phyloP scores from a whole-genome alignment of 73 alveolate genomes.

The Stentor coeruleus region DNA sequence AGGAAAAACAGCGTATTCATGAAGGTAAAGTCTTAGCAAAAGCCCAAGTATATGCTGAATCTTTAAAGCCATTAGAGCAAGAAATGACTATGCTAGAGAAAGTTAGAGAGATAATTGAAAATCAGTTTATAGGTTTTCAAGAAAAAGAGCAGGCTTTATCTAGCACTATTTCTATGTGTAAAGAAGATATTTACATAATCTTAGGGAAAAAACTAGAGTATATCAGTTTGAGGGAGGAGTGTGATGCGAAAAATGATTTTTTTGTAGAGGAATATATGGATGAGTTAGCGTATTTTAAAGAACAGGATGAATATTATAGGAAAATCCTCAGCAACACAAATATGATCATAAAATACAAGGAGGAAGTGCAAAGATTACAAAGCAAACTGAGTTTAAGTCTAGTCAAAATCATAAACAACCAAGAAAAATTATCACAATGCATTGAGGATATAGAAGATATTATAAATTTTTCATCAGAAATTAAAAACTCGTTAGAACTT shows the following conservation, averaged over 20 bases:
- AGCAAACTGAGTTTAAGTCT: background rate
- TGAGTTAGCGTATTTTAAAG: conserved; percentile 12
- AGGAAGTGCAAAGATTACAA: background rate
- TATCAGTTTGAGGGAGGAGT: background rate
- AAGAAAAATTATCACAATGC: background rate
- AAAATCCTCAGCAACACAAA: background rate
- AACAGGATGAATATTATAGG: background rate
- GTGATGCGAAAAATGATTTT: background rate
- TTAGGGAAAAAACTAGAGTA: background rate
- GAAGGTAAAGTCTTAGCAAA: background rate
- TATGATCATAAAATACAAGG: background rate
- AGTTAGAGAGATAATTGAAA: background rate
- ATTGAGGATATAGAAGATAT: background rate
- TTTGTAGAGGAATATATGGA: background rate
- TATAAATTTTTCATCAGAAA: background rate
- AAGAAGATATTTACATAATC: conserved; percentile 6
- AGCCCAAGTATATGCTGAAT: background rate
- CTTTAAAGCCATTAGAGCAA: background rate
- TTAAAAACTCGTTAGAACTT: background rate
- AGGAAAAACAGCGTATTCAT: background rate
- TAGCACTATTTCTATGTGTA: background rate
- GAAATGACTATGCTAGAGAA: background rate
- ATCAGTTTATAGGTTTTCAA: background rate
- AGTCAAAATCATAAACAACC: background rate
- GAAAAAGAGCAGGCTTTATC: background rate